Conservation (phyloP, 176 grass and related monocot species). For the Phyllostachys edulis region DNA sequence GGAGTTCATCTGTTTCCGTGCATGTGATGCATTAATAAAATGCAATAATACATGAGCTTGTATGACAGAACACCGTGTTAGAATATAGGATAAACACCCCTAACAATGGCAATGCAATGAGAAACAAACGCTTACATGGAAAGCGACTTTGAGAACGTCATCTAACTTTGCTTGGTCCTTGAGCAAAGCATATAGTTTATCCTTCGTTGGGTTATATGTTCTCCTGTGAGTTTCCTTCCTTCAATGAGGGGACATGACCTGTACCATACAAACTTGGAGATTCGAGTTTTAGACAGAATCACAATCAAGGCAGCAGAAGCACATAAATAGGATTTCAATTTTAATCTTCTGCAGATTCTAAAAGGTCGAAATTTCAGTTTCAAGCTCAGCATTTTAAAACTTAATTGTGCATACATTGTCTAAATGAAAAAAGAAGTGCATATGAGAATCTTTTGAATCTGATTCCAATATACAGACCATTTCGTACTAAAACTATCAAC, state of each 20-base stretch:
- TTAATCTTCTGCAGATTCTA: neutral
- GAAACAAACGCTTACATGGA: constrained; percentile 68
- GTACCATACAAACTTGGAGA: constrained; percentile 14
- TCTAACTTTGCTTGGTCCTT: constrained; percentile 99
- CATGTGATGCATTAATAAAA: constrained; percentile 78
- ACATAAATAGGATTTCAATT: neutral
- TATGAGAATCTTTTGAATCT: neutral
- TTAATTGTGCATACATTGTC: neutral
- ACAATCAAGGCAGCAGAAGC: constrained; percentile 16
- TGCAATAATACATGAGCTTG: constrained; percentile 98
- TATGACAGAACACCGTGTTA: neutral
- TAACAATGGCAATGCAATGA: constrained; percentile 1
- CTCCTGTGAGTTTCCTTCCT: constrained; percentile 93
- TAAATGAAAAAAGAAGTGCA: neutral
- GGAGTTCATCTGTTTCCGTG: constrained; percentile 45
- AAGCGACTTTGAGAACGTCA: constrained; percentile 93
- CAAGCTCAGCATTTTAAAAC: neutral
- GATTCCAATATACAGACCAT: too few species aligned
- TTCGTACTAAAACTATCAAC: too few species aligned
- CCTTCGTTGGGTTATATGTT: constrained; percentile 91
- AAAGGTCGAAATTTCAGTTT: constrained; percentile 15
- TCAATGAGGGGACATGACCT: constrained; percentile 86
- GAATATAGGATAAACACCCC: constrained; percentile 2
- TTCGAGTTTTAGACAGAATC: neutral
- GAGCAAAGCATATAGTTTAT: constrained; percentile 97